These are phyloP conservation scores for Hemerocallis citrina DNA, from an alignment of 106 monocot species.

Conservation along the genomic window DNA sequence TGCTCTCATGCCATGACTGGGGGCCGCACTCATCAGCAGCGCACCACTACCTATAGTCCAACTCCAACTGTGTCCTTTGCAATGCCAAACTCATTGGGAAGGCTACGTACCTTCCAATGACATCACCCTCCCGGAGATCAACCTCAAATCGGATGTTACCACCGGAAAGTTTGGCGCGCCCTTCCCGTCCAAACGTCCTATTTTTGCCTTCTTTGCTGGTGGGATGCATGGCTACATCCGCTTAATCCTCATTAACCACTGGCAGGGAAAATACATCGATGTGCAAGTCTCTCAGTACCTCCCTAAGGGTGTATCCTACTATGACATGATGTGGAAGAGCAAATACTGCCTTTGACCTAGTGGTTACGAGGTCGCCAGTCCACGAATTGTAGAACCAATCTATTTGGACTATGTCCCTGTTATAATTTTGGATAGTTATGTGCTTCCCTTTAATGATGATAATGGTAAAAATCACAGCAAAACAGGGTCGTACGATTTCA, in stretches of 20 bases:
- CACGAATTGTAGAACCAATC: constrained; percentile 52
- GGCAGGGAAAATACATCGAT: constrained; percentile 46
- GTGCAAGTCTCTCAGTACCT: constrained; percentile 51
- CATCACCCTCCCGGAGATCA: constrained; percentile 50
- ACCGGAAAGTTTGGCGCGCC: constrained; percentile 12
- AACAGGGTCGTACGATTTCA: no score
- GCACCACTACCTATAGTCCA: constrained; percentile 25
- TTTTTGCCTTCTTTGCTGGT: constrained; percentile 75
- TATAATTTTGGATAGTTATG: constrained; percentile 44
- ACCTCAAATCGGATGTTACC: no score
- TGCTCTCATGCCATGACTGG: constrained; percentile 72
- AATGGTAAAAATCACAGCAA: no score
- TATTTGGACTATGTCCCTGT: constrained; percentile 66
- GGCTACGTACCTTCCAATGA: constrained; percentile 50
- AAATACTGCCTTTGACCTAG: constrained; percentile 80
- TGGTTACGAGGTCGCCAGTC: constrained; percentile 74
- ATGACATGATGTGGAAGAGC: constrained; percentile 29
- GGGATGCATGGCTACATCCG: constrained; percentile 57
- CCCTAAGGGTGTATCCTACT: constrained; percentile 31
- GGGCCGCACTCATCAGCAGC: constrained; percentile 15
- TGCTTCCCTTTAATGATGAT: constrained; percentile 54
- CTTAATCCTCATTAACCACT: constrained; percentile 34
- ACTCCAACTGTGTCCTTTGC: constrained; percentile 60
- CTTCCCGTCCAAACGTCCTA: constrained; percentile 9
- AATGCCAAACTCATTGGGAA: constrained; percentile 80